phyloP scores from a whole-genome alignment of 2,329 filamentous ascomycete species.

The Fusarium armeniacum region DNA sequence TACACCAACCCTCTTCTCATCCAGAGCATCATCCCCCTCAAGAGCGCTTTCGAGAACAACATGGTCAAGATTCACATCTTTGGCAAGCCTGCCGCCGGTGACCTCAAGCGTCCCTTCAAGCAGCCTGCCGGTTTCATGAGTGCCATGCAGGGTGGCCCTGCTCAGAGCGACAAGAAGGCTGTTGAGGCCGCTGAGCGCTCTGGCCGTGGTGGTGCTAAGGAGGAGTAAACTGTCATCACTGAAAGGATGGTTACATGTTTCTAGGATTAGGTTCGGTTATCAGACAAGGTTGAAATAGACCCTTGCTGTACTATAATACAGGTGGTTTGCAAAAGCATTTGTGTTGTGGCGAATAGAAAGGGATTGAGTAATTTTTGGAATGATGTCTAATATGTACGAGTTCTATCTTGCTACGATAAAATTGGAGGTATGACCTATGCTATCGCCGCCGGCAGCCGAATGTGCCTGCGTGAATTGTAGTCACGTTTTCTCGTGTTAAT shows the following conservation, averaged over 20 bases:
- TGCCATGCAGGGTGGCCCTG: constrained; percentile 77
- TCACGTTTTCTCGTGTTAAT: constrained; percentile 54
- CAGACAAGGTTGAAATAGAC: constrained; percentile 27
- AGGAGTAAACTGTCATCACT: constrained; percentile 67
- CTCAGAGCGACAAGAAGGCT: constrained; percentile 93
- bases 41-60: constrained; percentile 95
- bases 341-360: constrained; percentile 13
- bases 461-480: constrained; percentile 6
- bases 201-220: constrained; percentile 78
- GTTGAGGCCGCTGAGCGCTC: constrained; percentile 84
- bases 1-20: constrained; percentile 99
- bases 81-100: constrained; percentile 86
- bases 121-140: constrained; percentile 84
- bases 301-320: constrained; percentile 41
- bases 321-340: constrained; percentile 31
- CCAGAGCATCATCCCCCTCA: constrained; percentile 98
- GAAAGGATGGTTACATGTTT: constrained; percentile 21
- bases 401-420: not conserved
- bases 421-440: not conserved
- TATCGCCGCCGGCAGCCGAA: not conserved
- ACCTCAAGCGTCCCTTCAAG: constrained; percentile 98
- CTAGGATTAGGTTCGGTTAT: constrained; percentile 12
- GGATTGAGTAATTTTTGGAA: not conserved
- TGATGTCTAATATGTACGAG: constrained; percentile 8
- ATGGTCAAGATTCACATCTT: constrained; percentile 95